These are phyloP conservation scores for Aureobasidium mangrovei DNA, from an alignment of 2,329 filamentous ascomycete genomes.

Conservation along the genomic window DNA sequence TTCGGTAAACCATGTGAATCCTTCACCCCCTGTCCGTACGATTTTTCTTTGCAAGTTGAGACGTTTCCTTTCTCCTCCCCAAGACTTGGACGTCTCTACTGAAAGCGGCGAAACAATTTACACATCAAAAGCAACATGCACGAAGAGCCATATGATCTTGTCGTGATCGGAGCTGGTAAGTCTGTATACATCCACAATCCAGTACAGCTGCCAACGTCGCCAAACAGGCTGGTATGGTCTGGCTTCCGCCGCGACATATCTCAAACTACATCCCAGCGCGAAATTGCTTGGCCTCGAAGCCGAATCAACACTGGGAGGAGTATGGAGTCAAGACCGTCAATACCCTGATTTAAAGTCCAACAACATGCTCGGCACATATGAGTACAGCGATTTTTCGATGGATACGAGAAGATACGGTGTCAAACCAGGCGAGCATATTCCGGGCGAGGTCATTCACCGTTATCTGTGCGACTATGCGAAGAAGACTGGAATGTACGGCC, in stretches of 20 bases:
- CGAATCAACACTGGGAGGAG: conserved; percentile 48
- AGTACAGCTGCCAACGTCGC: neutral
- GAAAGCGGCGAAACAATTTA: neutral
- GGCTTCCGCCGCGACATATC: conserved; percentile 40
- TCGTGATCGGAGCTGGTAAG: conserved; percentile 42
- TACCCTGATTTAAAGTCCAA: conserved; percentile 65
- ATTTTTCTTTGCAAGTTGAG: too few species aligned
- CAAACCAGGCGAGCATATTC: conserved; percentile 48
- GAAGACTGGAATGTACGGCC: conserved; percentile 41
- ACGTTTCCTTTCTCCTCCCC: too few species aligned
- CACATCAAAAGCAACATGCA: neutral
- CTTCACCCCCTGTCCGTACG: too few species aligned
- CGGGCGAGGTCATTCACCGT: conserved; percentile 45
- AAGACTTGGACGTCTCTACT: neutral
- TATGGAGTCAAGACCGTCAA: conserved; percentile 59
- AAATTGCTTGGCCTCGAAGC: conserved; percentile 38
- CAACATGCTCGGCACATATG: conserved; percentile 63
- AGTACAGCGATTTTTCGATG: conserved; percentile 69
- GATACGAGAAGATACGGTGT: conserved; percentile 37
- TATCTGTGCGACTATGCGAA: conserved; percentile 51
- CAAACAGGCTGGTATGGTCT: conserved; percentile 38
- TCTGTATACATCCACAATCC: neutral
- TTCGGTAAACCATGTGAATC: too few species aligned
- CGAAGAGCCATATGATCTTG: conserved; percentile 23
- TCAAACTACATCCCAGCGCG: conserved; percentile 34